These are phyloP conservation scores for Aspergillus fructus DNA, from an alignment of 2,329 filamentous ascomycete species.

Conservation along the genomic window DNA sequence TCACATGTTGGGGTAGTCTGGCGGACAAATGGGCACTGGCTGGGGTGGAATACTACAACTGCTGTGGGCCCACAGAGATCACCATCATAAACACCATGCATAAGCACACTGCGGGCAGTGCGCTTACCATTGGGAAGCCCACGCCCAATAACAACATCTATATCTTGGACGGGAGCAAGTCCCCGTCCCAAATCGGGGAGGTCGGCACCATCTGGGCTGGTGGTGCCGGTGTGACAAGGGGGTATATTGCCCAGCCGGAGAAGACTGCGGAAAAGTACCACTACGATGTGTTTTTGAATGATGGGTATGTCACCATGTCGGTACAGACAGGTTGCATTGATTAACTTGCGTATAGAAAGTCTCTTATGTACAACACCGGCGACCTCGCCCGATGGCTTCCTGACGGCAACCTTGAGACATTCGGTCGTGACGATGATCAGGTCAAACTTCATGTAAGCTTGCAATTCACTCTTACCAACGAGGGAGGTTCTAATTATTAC, in stretches of 20 bases:
- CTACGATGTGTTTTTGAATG: conserved; percentile 8
- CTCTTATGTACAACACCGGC: conserved; percentile 14
- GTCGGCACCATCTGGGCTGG: conserved; percentile 13
- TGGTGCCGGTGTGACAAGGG: conserved; percentile 3
- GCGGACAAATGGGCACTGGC: conserved; percentile 10
- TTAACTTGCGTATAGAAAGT: background rate
- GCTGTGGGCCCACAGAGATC: conserved; percentile 12
- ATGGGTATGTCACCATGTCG: conserved; percentile 1
- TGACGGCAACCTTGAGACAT: conserved; percentile 6
- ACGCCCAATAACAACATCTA: conserved; percentile 15
- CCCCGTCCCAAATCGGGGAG: conserved; percentile 3
- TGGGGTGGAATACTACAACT: conserved; percentile 11
- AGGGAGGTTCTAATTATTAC: too few species aligned
- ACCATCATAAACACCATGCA: conserved; percentile 17
- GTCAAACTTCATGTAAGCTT: conserved; percentile 7
- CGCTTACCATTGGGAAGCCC: conserved; percentile 11
- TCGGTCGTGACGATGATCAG: conserved; percentile 13
- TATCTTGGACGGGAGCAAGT: conserved; percentile 5
- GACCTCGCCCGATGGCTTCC: conserved; percentile 13
- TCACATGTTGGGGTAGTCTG: background rate
- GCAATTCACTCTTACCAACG: too few species aligned
- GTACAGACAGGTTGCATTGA: background rate
- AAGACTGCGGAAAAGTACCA: conserved; percentile 9
- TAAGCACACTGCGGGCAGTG: conserved; percentile 1
- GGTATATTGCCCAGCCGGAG: conserved; percentile 8